Base-by-base conservation (phyloP, 1,284 basidiomycete genomes). In the Ustilago sp. region DNA sequence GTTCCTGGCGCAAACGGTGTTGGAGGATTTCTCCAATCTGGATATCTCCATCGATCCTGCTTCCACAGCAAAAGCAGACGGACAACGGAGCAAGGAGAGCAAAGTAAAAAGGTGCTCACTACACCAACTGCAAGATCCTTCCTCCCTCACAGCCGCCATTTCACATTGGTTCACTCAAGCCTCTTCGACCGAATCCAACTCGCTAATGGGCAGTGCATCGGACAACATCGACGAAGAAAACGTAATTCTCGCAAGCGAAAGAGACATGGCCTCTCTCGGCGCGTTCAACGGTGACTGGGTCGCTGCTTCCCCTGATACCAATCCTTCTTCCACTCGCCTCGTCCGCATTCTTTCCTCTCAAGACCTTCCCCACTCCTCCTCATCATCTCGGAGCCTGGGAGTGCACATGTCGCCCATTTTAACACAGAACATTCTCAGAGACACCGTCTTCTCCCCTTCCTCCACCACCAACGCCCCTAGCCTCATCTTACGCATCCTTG, bases 251-350 rank as follows among this genome's bases (percentile, higher is more conserved):
- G 68, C 84, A 4, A 74, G 59, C 34, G 82, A 85, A 48, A 51
- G 59, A 32, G 91, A 93, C 59, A 88, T 98, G 17, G 91, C 90
- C 12, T 88, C 89, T 55, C 87, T 94, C 34, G 94, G 94, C 0
- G 87, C 93, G 4, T 90, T 95, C 74, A 91, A 91, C 77, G 93
- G 93, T 38, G 94, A 97, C 85, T 96, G 94, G 94, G 94, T 93
- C 80, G 79, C 91, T 83, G 65, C 71, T 8, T 69, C 65, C 39
- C 59, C 66, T 6, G 31, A 59, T 3, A 9, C 70, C 55, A 15
- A 58, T 68, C 15, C 39, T 15, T 43, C 56, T 12, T 52, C 48
- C 3, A 55, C 65, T 36, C 70, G 78, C 35, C 54, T 83, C 31
- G 80, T 83, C 36, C 80, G 82, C 31, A 51, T 83, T 4, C 59